Evolutionary conservation across 352 stramenopile genomes (phyloP).

Genomic region (Pythium vanterpoolii): DNA sequence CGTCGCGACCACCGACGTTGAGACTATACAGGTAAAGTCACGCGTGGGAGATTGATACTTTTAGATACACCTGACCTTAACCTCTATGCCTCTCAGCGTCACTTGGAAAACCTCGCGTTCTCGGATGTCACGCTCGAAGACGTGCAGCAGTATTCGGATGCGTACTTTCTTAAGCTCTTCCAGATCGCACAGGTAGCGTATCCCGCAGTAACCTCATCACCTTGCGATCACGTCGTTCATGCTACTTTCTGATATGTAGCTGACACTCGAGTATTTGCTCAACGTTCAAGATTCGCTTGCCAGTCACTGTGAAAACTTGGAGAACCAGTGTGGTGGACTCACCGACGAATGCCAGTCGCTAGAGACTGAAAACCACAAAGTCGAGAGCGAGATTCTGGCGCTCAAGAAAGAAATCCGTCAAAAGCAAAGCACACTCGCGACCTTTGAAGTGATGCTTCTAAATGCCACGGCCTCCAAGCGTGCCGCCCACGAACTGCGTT

Average conservation of each 20-base stretch:
- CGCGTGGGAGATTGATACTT: no score
- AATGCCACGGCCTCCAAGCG: conserved; percentile 43
- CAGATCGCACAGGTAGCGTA: conserved; percentile 71
- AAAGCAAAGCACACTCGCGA: conserved; percentile 80
- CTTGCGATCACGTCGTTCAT: not conserved
- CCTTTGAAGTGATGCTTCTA: conserved; percentile 76
- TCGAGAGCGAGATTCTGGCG: conserved; percentile 50
- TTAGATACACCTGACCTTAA: not conserved
- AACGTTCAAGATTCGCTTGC: conserved; percentile 83
- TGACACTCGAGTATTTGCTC: conserved; percentile 81
- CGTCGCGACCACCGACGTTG: conserved; percentile 71
- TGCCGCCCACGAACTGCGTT: not conserved
- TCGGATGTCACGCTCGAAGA: conserved; percentile 80
- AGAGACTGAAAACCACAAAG: conserved; percentile 57
- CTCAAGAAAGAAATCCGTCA: conserved; percentile 78
- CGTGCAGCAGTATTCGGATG: conserved; percentile 81
- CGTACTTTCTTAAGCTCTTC: conserved; percentile 86
- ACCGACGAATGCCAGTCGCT: conserved; percentile 56
- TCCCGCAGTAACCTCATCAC: not conserved
- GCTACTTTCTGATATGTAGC: conserved; percentile 25
- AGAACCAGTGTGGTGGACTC: conserved; percentile 67
- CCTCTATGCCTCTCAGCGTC: conserved; percentile 12
- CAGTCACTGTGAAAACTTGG: conserved; percentile 52
- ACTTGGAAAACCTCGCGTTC: conserved; percentile 81
- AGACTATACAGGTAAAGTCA: conserved; percentile 51